Evolutionary conservation across 2,329 filamentous ascomycete genomes (phyloP).

Genomic region (Cordyceps militaris): DNA sequence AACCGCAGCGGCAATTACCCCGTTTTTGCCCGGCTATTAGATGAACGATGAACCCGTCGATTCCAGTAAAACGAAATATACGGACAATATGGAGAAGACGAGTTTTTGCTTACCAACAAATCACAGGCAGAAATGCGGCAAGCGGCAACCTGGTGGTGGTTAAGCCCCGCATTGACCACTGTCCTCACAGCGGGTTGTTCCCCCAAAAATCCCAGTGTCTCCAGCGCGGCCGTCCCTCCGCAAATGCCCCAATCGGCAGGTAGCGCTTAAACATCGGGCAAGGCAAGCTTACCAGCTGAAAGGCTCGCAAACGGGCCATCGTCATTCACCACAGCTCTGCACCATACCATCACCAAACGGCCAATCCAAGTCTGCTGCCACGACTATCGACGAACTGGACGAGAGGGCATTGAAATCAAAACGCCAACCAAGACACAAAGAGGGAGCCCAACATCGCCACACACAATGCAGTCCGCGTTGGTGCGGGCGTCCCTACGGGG

Average conservation of each 20-base stretch:
- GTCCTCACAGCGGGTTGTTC: background rate
- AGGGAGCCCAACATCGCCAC: conserved; percentile 7
- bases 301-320: background rate
- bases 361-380: background rate
- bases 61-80: background rate
- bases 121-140: background rate
- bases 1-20: background rate
- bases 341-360: background rate
- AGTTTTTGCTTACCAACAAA: background rate
- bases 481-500: conserved; percentile 24
- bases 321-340: background rate
- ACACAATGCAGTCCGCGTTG: conserved; percentile 24
- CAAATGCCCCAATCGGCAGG: no score
- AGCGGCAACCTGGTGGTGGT: background rate
- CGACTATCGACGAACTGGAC: background rate
- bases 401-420: background rate
- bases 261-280: conserved; percentile 8
- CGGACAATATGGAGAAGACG: background rate
- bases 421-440: background rate
- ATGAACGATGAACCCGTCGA: background rate
- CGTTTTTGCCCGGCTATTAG: background rate
- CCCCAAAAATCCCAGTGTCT: no score
- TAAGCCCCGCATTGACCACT: background rate
- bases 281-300: background rate
- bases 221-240: no score